Conservation (phyloP, 768 basidiomycete species). For the Lentinula aciculospora region DNA sequence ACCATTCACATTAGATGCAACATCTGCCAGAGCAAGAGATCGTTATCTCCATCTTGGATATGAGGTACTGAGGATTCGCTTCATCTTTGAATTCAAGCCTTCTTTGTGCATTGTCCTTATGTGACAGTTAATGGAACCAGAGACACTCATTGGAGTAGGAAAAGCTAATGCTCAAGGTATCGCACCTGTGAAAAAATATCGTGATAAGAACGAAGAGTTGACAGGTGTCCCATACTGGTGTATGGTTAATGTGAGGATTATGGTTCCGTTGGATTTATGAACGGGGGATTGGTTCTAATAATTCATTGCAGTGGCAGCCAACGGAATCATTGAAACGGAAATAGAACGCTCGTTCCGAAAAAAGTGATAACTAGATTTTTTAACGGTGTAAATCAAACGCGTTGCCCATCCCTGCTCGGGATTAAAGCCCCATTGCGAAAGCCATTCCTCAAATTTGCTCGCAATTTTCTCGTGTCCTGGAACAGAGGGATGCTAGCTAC, state of each 20-base stretch:
- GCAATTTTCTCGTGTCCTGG: too few relatives aligned
- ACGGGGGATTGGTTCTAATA: too few relatives aligned
- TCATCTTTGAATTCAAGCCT: too few relatives aligned
- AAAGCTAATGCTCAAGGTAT: not conserved
- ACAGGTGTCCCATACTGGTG: slow-evolving; percentile 3
- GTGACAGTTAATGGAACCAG: not conserved
- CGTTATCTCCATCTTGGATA: slow-evolving; percentile 2
- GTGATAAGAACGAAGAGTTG: not conserved
- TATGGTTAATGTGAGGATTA: slow-evolving; percentile 6
- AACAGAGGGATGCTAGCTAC: not conserved
- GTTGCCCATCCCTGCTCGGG: too few relatives aligned
- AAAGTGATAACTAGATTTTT: not conserved
- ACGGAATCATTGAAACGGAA: not conserved
- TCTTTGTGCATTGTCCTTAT: too few relatives aligned
- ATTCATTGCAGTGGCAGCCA: not conserved
- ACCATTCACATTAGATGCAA: not conserved
- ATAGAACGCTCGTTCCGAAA: not conserved
- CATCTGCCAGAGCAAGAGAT: not conserved
- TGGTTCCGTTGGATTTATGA: not conserved
- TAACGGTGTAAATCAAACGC: too few relatives aligned
- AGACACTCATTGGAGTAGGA: not conserved
- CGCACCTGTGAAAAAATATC: not conserved
- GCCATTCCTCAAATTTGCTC: too few relatives aligned
- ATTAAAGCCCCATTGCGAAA: too few relatives aligned
- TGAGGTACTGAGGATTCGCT: not conserved